Conservation (phyloP, 108 stramenopile species). For the Conticribra weissflogii region DNA sequence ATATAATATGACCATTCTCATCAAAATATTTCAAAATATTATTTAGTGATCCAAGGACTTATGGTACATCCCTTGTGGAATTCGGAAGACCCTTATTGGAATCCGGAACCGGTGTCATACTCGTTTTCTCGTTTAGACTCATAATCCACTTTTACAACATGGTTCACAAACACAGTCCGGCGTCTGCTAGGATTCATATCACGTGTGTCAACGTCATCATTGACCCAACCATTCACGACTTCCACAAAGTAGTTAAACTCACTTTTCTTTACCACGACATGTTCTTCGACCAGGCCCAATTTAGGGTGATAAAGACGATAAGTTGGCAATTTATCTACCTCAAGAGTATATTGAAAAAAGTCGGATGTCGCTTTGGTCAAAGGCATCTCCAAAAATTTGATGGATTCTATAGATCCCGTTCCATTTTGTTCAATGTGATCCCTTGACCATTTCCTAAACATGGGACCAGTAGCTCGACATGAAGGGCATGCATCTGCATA, state of each 20-base stretch:
- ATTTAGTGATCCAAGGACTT: too few species aligned
- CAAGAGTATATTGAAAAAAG: conserved; percentile 16
- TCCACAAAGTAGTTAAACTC: conserved; percentile 24
- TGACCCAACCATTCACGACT: conserved; percentile 20
- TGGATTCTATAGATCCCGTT: background rate
- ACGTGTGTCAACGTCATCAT: background rate
- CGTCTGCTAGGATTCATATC: background rate
- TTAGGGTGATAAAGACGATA: conserved; percentile 33
- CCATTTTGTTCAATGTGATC: background rate
- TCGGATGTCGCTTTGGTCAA: conserved; percentile 24
- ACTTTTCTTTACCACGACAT: conserved; percentile 21
- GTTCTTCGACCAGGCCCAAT: conserved; percentile 29
- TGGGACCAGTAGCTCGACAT: conserved; percentile 21
- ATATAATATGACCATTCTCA: too few species aligned
- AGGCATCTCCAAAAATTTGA: conserved; percentile 39
- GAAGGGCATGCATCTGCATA: conserved; percentile 33
- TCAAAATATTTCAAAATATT: too few species aligned
- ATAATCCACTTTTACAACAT: background rate
- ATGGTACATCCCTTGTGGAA: too few species aligned
- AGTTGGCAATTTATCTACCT: conserved; percentile 22
- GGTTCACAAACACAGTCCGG: background rate
- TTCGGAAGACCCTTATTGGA: background rate
- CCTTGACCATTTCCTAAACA: conserved; percentile 35
- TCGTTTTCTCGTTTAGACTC: background rate
- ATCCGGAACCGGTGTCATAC: background rate